Evolutionary conservation across 345 rosid species (phyloP).

Genomic region (Cochlearia excelsa): DNA sequence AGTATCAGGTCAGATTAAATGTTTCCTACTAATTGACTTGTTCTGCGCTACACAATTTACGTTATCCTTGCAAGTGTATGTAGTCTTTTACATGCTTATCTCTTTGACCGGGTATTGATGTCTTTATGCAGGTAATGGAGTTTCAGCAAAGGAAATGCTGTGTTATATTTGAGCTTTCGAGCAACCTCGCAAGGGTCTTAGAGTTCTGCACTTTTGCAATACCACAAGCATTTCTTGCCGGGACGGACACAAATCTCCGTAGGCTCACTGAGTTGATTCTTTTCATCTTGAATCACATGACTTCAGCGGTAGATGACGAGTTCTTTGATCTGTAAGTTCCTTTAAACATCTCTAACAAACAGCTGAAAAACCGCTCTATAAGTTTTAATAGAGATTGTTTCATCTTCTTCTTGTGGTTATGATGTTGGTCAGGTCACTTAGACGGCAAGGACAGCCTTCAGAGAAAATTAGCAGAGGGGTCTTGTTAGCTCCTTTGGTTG

Average conservation of each 20-base stretch:
- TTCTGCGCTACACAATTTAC: not conserved
- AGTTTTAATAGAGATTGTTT: not conserved
- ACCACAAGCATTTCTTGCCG: slow-evolving; percentile 77
- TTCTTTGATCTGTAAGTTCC: slow-evolving; percentile 83
- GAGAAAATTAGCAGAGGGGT: slow-evolving; percentile 79
- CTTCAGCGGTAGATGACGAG: slow-evolving; percentile 81
- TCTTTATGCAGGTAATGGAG: slow-evolving; percentile 58
- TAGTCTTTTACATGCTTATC: not conserved
- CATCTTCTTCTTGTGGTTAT: not conserved
- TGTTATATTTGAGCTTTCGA: slow-evolving; percentile 86
- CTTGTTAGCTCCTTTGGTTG: slow-evolving; percentile 82
- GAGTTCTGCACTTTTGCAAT: slow-evolving; percentile 86
- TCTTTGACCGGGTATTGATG: slow-evolving; percentile 12
- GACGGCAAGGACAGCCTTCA: slow-evolving; percentile 64
- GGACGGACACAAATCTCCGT: slow-evolving; percentile 82
- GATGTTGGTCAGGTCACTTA: slow-evolving; percentile 53
- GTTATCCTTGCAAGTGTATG: slow-evolving; percentile 1
- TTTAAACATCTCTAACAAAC: not conserved
- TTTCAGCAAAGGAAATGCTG: slow-evolving; percentile 87
- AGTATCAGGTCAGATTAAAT: slow-evolving; percentile 56
- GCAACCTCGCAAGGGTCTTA: slow-evolving; percentile 86
- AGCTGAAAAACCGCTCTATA: not conserved
- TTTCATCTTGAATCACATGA: slow-evolving; percentile 76
- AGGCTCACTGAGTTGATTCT: slow-evolving; percentile 83
- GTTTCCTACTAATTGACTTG: not conserved